A percentile compares a stretch with the other conserved stretches of the same genome.
phyloP scores from a whole-genome alignment of 305 asterid species.

The Solanum hybrid region DNA sequence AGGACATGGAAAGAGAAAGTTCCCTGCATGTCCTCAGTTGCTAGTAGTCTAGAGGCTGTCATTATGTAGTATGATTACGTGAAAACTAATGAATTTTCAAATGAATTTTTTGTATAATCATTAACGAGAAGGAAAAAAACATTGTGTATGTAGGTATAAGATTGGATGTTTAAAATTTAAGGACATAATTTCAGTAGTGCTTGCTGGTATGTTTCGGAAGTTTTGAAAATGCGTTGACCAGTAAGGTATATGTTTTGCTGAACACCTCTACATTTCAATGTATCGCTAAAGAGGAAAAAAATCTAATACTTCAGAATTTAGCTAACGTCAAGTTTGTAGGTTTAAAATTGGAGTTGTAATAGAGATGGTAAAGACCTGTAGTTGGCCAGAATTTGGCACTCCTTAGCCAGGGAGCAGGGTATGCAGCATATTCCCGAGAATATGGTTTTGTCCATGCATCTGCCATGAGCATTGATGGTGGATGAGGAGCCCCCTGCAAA shows the following conservation, averaged over 20 bases:
- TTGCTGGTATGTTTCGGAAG: background rate
- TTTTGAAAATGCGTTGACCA: background rate
- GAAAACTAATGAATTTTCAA: background rate
- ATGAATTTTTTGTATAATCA: background rate
- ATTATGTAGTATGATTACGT: background rate
- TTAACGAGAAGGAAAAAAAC: background rate
- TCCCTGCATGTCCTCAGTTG: background rate
- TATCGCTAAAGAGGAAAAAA: background rate
- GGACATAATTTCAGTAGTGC: background rate
- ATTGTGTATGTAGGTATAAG: background rate
- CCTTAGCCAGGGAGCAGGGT: constrained; percentile 90
- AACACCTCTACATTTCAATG: background rate
- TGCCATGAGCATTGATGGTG: constrained; percentile 90
- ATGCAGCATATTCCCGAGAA: constrained; percentile 93
- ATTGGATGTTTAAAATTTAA: background rate
- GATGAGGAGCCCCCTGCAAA: constrained; percentile 90
- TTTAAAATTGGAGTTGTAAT: background rate
- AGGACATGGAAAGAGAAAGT: background rate
- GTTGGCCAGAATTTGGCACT: constrained; percentile 93
- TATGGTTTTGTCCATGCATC: constrained; percentile 89
- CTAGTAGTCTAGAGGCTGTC: background rate
- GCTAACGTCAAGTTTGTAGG: background rate
- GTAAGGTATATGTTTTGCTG: background rate
- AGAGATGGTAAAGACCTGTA: constrained; percentile 39
- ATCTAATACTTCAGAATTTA: background rate